Percentiles rank a stretch among this genome's conserved stretches.
Conservation (phyloP, 805 yeast species). For the Yamadazyma olivae region DNA sequence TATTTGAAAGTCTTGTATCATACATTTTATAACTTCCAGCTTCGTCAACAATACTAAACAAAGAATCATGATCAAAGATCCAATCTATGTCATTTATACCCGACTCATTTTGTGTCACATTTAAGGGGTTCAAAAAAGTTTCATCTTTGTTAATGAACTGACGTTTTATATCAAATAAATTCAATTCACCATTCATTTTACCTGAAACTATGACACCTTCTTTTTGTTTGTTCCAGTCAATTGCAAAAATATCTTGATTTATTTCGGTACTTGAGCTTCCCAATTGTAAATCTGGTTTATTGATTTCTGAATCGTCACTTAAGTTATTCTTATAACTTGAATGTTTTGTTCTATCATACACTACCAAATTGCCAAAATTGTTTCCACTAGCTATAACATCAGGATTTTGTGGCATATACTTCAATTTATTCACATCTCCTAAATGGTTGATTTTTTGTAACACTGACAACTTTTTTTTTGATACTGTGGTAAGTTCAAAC, state of each 20-base stretch:
- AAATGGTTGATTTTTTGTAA: slow-evolving; percentile 62
- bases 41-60: slow-evolving; percentile 70
- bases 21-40: slow-evolving; percentile 46
- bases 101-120: background rate
- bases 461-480: slow-evolving; percentile 25
- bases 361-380: slow-evolving; percentile 58
- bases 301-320: slow-evolving; percentile 23
- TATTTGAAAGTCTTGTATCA: slow-evolving; percentile 45
- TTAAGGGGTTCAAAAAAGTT: slow-evolving; percentile 1
- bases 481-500: slow-evolving; percentile 30
- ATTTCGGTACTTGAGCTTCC: slow-evolving; percentile 27
- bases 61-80: slow-evolving; percentile 57
- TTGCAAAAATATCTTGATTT: slow-evolving; percentile 58
- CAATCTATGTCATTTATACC: slow-evolving; percentile 76
- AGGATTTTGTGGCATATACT: slow-evolving; percentile 82
- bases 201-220: slow-evolving; percentile 63
- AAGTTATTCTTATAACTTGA: slow-evolving; percentile 28
- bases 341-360: slow-evolving; percentile 85
- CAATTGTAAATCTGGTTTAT: slow-evolving; percentile 53
- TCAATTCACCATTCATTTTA: slow-evolving; percentile 60
- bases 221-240: slow-evolving; percentile 67
- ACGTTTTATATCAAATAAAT: slow-evolving; percentile 63
- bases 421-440: slow-evolving; percentile 72
- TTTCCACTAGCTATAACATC: slow-evolving; percentile 74
- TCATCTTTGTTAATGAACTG: slow-evolving; percentile 24